Base-by-base conservation (phyloP, 2,329 filamentous ascomycete species). In the Monascus ruber region DNA sequence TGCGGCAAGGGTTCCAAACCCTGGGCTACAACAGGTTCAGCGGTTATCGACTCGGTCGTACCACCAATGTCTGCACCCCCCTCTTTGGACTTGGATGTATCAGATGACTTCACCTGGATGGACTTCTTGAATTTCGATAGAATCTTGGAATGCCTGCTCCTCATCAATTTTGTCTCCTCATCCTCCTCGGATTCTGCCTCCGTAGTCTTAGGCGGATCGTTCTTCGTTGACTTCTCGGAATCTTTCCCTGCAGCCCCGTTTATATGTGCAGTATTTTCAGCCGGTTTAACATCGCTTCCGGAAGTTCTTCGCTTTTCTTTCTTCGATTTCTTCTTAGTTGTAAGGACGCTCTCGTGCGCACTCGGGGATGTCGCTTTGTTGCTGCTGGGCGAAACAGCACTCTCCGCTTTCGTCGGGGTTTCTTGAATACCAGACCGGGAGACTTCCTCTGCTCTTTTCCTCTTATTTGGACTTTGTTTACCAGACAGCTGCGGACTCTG, bases 1-100 rank as follows among this genome's bases (percentile, higher is more conserved):
- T 94, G 87, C 5, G 87, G 87, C 17, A 94, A 69, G 5, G 86
- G 87, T 40, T 83, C 78, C 1, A 96, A 69, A 24, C 85, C 85
- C 56, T 60, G 46, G 7, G 57, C 57, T 39, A 59, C 45, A 5
- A 64, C 52, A 31, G 60, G 49, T 42, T 59, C 54, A 9, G 50
- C 52, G 26, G 45, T 40, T 36, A 35, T 40, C 33, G 36, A 17
- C 33, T 33, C 26, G 31, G 31, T 11, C 24, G 34, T 41, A 17
- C 17, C 17, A 17, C 38, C 9, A 6, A 41, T 36, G 35, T 38
- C 42, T 31, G 26, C 37, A 9, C 47, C 44, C 11, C 45, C 33
- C 35, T 43, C 42, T 36, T 48, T 39, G 11, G 31, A 26, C 37
- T 54, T 51, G 4, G 42, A 38, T 25, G 42, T 42, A 26, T 47